phyloP scores from a whole-genome alignment of 257 asterid genomes.

The Solanum piurae region DNA sequence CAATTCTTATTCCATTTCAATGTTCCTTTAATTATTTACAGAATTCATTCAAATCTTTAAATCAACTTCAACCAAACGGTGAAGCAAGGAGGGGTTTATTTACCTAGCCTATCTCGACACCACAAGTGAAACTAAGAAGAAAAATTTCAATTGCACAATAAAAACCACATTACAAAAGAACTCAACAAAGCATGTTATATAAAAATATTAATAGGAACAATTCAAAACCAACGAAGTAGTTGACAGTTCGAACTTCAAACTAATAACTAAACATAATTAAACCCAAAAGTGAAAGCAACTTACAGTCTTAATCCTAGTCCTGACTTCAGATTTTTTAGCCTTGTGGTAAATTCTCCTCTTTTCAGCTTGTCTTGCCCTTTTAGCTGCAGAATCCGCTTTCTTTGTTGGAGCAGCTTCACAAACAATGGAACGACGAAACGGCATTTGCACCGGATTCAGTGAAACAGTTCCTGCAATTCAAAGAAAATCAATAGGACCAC shows the following conservation, averaged over 20 bases:
- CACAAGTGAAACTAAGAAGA: not conserved
- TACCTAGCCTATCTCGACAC: not conserved
- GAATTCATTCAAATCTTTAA: not conserved
- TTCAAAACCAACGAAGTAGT: not conserved
- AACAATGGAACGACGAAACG: conserved; percentile 41
- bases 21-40: not conserved
- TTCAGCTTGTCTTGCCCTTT: conserved; percentile 96
- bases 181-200: not conserved
- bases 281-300: not conserved
- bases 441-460: conserved; percentile 31
- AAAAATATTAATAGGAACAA: not conserved
- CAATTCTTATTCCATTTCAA: not conserved
- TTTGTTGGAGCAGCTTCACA: conserved; percentile 66
- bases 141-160: not conserved
- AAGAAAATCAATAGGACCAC: not conserved
- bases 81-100: not conserved
- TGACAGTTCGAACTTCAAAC: not conserved
- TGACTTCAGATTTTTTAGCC: conserved; percentile 63
- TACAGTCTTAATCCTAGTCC: conserved; percentile 92
- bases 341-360: conserved; percentile 75
- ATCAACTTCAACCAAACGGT: not conserved
- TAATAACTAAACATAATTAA: not conserved
- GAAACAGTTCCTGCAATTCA: conserved; percentile 29
- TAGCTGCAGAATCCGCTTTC: conserved; percentile 92
- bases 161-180: not conserved